Base-by-base conservation (phyloP, 805 yeast species). In the Yamadazyma endophytica region DNA sequence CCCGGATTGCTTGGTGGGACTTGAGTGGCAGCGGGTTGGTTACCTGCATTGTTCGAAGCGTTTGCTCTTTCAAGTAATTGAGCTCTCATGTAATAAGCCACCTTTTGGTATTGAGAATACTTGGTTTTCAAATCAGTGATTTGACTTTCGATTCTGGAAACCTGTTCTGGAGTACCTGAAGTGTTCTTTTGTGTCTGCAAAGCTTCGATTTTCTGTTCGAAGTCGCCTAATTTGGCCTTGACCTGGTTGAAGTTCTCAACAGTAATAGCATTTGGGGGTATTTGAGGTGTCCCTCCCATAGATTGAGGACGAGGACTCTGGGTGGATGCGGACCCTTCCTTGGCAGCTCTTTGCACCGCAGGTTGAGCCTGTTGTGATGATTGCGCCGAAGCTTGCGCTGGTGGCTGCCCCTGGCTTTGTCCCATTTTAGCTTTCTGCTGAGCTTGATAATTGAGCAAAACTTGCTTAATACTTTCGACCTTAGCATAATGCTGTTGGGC, bases 401-500 rank as follows among this genome's bases (percentile, higher is more conserved):
- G 36, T 29, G 30, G 46, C 3, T 20, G 33, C 15, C 16, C 28
- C 15, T 27, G 20, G 2, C 13, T 15, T n/a, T 26, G 28, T 16
- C 32, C 36, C 28, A 33, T 25, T 34, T 39, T 42, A 3, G 49
- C 61, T 23, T 48, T 46, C 45, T 70, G 67, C 40, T 73, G 75
- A 8, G 64, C 65, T 38, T 70, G 74, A 45, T 73, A 76, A 33
- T 71, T 73, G 30, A 78, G 60, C 47, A 82, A 62, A 20, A 81
- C 64, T 26, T 73, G 73, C 50, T 76, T 79, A 40, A 82, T 76
- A 33, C 70, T 71, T 26, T 80, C 77, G 3, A 86, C 87, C 39
- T 73, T 75, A 37, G 65, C 66, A 43, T 75, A 56, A 44, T 80
- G 81, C 39, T 76, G 79, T 43, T 74, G 73, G 13, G 86, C 87